Evolutionary conservation across 495 filamentous ascomycete genomes (phyloP).

Genomic region (Xanthoparmelia taractica): DNA sequence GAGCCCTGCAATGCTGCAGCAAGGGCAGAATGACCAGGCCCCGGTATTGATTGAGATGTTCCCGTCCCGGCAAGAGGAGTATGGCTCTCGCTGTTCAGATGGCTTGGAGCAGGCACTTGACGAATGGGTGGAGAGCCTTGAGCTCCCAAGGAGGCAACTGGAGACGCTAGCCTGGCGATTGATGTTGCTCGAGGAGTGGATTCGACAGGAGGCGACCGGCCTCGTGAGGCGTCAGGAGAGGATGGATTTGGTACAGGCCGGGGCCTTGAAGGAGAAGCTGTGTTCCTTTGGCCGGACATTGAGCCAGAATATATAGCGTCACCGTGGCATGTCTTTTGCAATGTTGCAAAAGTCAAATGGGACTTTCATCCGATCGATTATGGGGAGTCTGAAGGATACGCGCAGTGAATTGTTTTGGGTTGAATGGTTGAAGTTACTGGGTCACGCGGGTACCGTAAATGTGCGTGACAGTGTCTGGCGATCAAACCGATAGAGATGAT

Average conservation of each 20-base stretch:
- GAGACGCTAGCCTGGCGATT: slow-evolving; percentile 65
- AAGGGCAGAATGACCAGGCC: slow-evolving; percentile 68
- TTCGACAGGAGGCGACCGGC: slow-evolving; percentile 37
- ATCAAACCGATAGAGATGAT: background rate
- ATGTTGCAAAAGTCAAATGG: slow-evolving; percentile 19
- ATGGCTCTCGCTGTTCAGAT: slow-evolving; percentile 29
- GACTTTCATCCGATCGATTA: slow-evolving; percentile 20
- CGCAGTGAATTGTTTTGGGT: background rate
- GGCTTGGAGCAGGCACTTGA: slow-evolving; percentile 36
- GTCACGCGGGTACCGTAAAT: background rate
- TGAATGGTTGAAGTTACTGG: background rate
- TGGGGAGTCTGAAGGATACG: background rate
- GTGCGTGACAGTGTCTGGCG: background rate
- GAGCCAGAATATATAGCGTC: background rate
- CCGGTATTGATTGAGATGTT: slow-evolving; percentile 42
- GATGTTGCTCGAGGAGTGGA: slow-evolving; percentile 55
- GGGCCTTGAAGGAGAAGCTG: slow-evolving; percentile 21
- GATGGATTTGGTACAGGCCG: slow-evolving; percentile 28
- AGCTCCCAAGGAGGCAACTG: slow-evolving; percentile 48
- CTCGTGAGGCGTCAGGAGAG: slow-evolving; percentile 40
- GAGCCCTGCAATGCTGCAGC: slow-evolving; percentile 65
- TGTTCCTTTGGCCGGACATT: slow-evolving; percentile 24
- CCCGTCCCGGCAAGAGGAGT: slow-evolving; percentile 49
- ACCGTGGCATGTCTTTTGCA: background rate
- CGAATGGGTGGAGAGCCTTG: slow-evolving; percentile 43